These are phyloP conservation scores for Euptelea pleiosperma DNA, from an alignment of 164 flowering plant species.

Conservation along the genomic window DNA sequence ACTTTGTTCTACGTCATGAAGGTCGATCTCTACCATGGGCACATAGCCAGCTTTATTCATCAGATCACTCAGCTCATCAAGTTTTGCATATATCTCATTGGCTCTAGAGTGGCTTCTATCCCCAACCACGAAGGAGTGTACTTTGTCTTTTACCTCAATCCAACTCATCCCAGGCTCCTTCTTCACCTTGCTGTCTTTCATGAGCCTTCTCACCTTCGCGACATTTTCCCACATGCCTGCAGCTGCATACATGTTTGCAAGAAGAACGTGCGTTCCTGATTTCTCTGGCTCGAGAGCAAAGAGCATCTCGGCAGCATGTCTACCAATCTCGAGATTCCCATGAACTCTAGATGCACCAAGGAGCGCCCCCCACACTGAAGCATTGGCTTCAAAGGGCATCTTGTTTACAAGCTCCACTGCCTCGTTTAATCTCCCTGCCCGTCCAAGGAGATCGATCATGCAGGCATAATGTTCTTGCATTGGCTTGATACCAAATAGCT, in stretches of 20 bases:
- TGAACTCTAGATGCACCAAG: conserved; percentile 16
- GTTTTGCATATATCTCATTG: conserved; percentile 11
- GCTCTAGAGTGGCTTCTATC: conserved; percentile 11
- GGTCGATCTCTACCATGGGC: conserved; percentile 4
- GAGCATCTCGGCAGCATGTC: conserved; percentile 14
- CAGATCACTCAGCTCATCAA: conserved; percentile 10
- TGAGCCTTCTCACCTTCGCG: conserved; percentile 6
- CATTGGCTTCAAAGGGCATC: conserved; percentile 14
- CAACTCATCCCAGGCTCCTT: conserved; percentile 18
- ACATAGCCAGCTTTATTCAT: conserved; percentile 10
- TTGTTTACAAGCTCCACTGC: conserved; percentile 11
- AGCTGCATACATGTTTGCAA: conserved; percentile 8
- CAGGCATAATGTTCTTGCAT: conserved; percentile 15
- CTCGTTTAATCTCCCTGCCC: conserved; percentile 8
- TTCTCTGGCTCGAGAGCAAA: conserved; percentile 14
- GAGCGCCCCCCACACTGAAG: conserved; percentile 12
- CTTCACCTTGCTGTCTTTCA: conserved; percentile 13
- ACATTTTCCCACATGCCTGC: conserved; percentile 9
- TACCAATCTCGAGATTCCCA: conserved; percentile 9
- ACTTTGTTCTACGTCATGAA: conserved; percentile 6
- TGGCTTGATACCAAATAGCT: conserved; percentile 5
- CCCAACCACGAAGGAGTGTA: conserved; percentile 11
- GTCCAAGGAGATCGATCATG: conserved; percentile 11
- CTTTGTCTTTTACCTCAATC: conserved; percentile 14
- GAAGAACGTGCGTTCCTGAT: conserved; percentile 14